A percentile compares a stretch with the other conserved stretches of the same genome.
Conservation (phyloP, 164 flowering plant species). For the Nymphaea colorata region DNA sequence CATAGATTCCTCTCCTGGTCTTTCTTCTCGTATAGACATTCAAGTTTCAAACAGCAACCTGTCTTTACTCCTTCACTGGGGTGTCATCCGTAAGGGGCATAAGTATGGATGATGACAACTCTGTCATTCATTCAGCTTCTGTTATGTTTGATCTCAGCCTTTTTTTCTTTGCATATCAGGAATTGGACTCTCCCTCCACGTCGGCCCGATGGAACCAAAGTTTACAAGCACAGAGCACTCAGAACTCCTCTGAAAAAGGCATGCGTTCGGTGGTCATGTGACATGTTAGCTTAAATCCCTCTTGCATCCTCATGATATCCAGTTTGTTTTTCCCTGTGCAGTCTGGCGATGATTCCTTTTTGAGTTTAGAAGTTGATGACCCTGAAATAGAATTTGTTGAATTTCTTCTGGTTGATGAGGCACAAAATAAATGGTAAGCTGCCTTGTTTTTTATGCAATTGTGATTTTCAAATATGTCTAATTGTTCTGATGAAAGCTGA, state of each 20-base stretch:
- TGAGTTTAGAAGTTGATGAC: conserved; percentile 74
- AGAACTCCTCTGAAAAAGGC: conserved; percentile 76
- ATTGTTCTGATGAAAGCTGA: background rate
- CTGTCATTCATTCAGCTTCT: background rate
- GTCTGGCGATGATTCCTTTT: conserved; percentile 54
- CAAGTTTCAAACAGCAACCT: conserved; percentile 47
- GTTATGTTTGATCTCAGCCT: background rate
- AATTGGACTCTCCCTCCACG: conserved; percentile 78
- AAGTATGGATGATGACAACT: conserved; percentile 34
- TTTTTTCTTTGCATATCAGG: conserved; percentile 18
- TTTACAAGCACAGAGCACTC: conserved; percentile 70
- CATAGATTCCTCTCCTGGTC: conserved; percentile 23
- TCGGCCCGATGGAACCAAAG: conserved; percentile 63
- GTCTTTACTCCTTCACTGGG: conserved; percentile 82
- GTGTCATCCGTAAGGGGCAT: conserved; percentile 44
- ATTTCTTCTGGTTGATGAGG: conserved; percentile 75
- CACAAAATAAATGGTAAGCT: conserved; percentile 55
- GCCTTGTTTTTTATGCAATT: background rate
- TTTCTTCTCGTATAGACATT: conserved; percentile 35
- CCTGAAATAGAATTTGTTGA: conserved; percentile 70
- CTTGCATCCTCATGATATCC: background rate
- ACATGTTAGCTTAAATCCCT: background rate
- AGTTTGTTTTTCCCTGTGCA: conserved; percentile 11
- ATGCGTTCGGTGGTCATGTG: conserved; percentile 9
- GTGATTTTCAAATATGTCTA: background rate